Percentiles rank a stretch among this genome's conserved stretches.
These are phyloP conservation scores for Fusarium armeniacum DNA, from an alignment of 2,329 filamentous ascomycete species.

Conservation along the genomic window DNA sequence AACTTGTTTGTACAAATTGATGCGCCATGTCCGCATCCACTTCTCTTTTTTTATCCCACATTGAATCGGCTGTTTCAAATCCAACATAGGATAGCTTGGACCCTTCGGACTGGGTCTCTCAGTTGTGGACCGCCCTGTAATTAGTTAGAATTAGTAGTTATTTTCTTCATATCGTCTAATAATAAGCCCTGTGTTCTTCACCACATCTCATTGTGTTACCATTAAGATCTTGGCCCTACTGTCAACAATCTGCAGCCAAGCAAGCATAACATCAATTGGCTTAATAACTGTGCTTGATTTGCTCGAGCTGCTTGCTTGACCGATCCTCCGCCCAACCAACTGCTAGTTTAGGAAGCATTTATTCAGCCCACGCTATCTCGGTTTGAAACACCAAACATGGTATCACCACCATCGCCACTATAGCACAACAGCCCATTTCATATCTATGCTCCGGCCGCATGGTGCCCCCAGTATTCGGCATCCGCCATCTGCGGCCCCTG, in stretches of 20 bases:
- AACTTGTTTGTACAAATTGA: slow-evolving; percentile 23
- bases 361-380: slow-evolving; percentile 12
- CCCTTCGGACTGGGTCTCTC: neutral
- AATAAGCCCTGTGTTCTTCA: slow-evolving; percentile 45
- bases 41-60: slow-evolving; percentile 30
- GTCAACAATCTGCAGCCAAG: slow-evolving; percentile 6
- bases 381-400: slow-evolving; percentile 21
- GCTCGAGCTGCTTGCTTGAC: slow-evolving; percentile 1
- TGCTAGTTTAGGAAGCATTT: slow-evolving; percentile 21
- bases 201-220: slow-evolving; percentile 33
- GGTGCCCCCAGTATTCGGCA: slow-evolving; percentile 45
- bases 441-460: slow-evolving; percentile 49
- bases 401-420: slow-evolving; percentile 27
- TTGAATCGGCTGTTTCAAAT: neutral
- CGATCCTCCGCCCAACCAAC: slow-evolving; percentile 11
- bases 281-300: neutral
- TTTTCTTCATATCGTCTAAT: slow-evolving; percentile 24
- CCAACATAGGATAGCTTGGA: neutral
- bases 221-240: slow-evolving; percentile 25
- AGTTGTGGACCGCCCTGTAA: slow-evolving; percentile 6
- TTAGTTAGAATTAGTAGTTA: neutral
- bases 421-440: slow-evolving; percentile 43
- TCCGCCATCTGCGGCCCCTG: slow-evolving; percentile 49
- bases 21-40: slow-evolving; percentile 29
- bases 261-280: slow-evolving; percentile 16